A percentile compares a stretch with the other conserved stretches of the same genome.
These are phyloP conservation scores for Pseudotsuga menziesii DNA, from an alignment of 75 land plant species.

Conservation along the genomic window DNA sequence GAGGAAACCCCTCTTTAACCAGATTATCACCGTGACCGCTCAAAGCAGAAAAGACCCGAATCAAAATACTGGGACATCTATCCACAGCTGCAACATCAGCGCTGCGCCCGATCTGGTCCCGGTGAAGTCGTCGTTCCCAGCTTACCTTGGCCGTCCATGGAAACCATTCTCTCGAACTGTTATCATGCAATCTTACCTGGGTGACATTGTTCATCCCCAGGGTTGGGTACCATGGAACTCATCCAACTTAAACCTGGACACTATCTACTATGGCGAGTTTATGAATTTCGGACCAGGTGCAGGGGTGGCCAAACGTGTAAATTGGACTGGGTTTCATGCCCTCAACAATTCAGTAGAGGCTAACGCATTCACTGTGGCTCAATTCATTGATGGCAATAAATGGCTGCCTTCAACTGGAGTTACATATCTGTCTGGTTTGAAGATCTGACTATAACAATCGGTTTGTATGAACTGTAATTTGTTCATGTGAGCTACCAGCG, in stretches of 20 bases:
- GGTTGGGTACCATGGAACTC: constrained; percentile 12
- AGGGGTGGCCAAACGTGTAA: constrained; percentile 31
- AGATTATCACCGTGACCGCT: too few relatives aligned
- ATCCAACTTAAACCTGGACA: background rate
- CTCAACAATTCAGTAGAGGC: constrained; percentile 39
- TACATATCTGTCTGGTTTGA: constrained; percentile 4
- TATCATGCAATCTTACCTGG: constrained; percentile 14
- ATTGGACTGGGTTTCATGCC: constrained; percentile 56
- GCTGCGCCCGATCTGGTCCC: constrained; percentile 2
- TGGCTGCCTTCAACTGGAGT: constrained; percentile 33
- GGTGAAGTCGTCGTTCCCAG: background rate
- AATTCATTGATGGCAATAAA: constrained; percentile 44
- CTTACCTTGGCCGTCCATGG: constrained; percentile 16
- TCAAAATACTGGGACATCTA: constrained; percentile 9
- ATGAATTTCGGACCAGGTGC: constrained; percentile 58
- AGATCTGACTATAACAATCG: constrained; percentile 22
- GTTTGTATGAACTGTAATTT: too few relatives aligned
- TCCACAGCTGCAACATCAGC: constrained; percentile 23
- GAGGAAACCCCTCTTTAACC: too few relatives aligned
- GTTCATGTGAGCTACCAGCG: too few relatives aligned
- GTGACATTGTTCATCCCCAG: constrained; percentile 7
- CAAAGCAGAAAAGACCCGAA: constrained; percentile 16
- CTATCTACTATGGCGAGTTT: constrained; percentile 46
- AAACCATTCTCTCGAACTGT: constrained; percentile 8
- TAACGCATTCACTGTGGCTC: constrained; percentile 41